Percentiles rank a stretch among this genome's conserved stretches.
phyloP scores from a whole-genome alignment of 2,329 filamentous ascomycete species.

The Rhynchosporium secalis region DNA sequence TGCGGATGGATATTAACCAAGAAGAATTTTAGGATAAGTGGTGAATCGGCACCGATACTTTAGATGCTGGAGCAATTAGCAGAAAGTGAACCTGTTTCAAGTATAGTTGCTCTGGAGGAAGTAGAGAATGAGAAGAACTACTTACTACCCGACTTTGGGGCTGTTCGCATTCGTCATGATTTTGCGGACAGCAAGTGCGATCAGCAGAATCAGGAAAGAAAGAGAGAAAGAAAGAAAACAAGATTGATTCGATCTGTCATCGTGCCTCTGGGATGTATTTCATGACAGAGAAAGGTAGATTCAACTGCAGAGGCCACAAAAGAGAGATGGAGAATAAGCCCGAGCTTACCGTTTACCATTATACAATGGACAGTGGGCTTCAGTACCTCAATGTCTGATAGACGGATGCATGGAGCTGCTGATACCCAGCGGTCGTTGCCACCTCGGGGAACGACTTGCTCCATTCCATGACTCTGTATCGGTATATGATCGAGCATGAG shows the following conservation, averaged over 20 bases:
- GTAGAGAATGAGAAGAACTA: not conserved
- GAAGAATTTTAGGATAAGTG: not conserved
- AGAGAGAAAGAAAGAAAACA: too few species aligned
- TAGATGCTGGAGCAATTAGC: not conserved
- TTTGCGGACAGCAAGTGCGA: slow-evolving; percentile 8
- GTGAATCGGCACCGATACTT: not conserved
- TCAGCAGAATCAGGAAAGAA: slow-evolving; percentile 2
- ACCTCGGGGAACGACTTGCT: not conserved
- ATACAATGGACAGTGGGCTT: not conserved
- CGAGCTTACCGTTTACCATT: not conserved
- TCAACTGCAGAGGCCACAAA: not conserved
- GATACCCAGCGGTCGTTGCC: not conserved
- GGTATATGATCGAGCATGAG: not conserved
- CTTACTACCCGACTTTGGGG: not conserved
- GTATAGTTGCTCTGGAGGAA: not conserved
- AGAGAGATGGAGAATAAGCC: not conserved
- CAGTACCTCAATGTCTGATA: not conserved
- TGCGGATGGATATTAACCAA: not conserved
- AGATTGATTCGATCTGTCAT: too few species aligned
- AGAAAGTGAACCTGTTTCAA: not conserved
- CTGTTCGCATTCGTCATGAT: not conserved
- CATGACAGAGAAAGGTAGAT: not conserved
- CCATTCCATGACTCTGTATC: not conserved
- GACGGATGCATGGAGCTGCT: slow-evolving; percentile 2
- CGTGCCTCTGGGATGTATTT: not conserved